Evolutionary conservation across 306 rosid species (phyloP).

Genomic region (Malus fusca): DNA sequence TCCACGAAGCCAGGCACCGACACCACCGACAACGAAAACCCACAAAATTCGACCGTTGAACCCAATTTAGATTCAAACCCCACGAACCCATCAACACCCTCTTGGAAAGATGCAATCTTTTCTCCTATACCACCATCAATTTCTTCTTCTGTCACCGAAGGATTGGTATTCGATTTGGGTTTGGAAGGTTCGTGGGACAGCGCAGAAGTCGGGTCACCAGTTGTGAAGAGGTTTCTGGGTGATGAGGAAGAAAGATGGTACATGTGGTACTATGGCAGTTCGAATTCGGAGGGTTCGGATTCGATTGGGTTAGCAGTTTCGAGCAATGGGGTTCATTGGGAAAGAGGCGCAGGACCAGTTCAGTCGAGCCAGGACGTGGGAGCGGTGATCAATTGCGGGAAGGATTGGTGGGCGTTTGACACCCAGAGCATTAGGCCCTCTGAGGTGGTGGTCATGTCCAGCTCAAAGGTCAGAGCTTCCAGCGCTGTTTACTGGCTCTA

Average conservation of each 20-base stretch:
- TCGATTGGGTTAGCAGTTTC: conserved; percentile 66
- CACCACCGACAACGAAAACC: conserved; percentile 33
- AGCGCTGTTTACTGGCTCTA: conserved; percentile 74
- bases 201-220: conserved; percentile 62
- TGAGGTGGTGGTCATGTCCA: conserved; percentile 70
- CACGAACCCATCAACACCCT: conserved; percentile 17
- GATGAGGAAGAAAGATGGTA: conserved; percentile 85
- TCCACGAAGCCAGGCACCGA: conserved; percentile 57
- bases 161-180: conserved; percentile 66
- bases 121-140: conserved; percentile 6
- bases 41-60: conserved; percentile 22
- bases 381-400: conserved; percentile 45
- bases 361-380: conserved; percentile 53
- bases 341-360: conserved; percentile 50
- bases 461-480: conserved; percentile 48
- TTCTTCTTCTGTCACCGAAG: conserved; percentile 29
- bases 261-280: conserved; percentile 71
- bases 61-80: conserved; percentile 17
- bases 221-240: conserved; percentile 63
- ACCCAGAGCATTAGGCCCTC: conserved; percentile 59
- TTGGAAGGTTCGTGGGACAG: conserved; percentile 47
- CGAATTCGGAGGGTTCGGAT: conserved; percentile 30
- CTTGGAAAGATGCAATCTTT: conserved; percentile 14
- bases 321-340: conserved; percentile 84
- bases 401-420: conserved; percentile 81